Percentiles rank a stretch among this genome's conserved stretches.
Evolutionary conservation across 106 monocot species (phyloP).

Genomic region (Chionographis japonica): DNA sequence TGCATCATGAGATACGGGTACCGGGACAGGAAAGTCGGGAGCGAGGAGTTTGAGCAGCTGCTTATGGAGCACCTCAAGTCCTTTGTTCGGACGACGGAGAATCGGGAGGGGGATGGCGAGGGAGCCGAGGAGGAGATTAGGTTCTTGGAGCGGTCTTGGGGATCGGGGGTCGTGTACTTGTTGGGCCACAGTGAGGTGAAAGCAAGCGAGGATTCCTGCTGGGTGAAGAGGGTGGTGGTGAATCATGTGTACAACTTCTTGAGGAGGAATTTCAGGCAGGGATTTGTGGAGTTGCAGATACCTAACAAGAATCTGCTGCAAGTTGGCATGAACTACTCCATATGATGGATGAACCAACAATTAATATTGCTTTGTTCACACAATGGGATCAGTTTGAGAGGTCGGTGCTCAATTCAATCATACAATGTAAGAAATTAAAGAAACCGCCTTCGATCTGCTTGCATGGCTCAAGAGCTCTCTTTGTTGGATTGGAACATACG

Average conservation of each 20-base stretch:
- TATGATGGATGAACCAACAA: too few species aligned
- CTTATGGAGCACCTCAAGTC: constrained; percentile 36
- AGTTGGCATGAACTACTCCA: constrained; percentile 41
- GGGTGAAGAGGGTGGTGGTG: constrained; percentile 44
- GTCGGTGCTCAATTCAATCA: too few species aligned
- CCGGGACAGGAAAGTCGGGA: constrained; percentile 20
- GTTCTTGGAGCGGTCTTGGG: constrained; percentile 26
- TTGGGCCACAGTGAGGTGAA: constrained; percentile 41
- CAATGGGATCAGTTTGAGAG: too few species aligned
- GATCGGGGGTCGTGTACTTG: constrained; percentile 39
- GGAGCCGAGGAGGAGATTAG: constrained; percentile 30
- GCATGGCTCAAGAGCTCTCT: too few species aligned
- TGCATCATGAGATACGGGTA: constrained; percentile 63
- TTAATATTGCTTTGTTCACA: too few species aligned
- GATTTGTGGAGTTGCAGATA: constrained; percentile 39
- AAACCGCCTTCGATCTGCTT: too few species aligned
- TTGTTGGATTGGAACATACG: too few species aligned
- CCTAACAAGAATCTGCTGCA: constrained; percentile 50
- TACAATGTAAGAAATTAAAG: too few species aligned
- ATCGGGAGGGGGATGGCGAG: background rate
- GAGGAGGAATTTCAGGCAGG: constrained; percentile 52
- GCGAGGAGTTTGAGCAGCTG: constrained; percentile 27
- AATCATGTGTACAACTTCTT: constrained; percentile 46
- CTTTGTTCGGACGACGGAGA: constrained; percentile 24
- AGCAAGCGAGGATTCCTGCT: constrained; percentile 38